phyloP scores from a whole-genome alignment of 352 stramenopile genomes.

The Globisporangium mamillatum region DNA sequence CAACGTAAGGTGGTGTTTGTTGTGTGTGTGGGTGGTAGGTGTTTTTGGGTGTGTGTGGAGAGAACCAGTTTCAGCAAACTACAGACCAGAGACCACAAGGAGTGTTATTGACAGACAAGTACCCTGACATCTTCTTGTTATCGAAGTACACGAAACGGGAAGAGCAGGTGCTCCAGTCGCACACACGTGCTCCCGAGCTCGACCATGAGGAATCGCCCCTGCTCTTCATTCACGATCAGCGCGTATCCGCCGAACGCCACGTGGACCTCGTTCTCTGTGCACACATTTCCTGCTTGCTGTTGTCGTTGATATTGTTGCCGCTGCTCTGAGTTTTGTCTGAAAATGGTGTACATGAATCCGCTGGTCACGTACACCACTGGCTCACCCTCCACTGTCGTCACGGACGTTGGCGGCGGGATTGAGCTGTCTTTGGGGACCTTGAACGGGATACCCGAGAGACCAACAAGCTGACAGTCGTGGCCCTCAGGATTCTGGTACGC shows the following conservation, averaged over 20 bases:
- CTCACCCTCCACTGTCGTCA: slow-evolving; percentile 4
- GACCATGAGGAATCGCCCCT: slow-evolving; percentile 13
- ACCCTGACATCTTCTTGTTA: neutral
- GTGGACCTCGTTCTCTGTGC: slow-evolving; percentile 1
- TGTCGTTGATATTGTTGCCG: neutral
- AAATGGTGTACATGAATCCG: slow-evolving; percentile 1
- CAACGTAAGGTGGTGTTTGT: too few relatives aligned
- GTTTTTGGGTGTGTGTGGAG: too few relatives aligned
- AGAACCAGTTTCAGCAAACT: neutral
- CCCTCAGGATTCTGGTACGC: slow-evolving; percentile 2
- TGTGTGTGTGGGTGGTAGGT: too few relatives aligned
- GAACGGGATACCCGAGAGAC: neutral
- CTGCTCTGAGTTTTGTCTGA: neutral
- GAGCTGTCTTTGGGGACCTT: neutral
- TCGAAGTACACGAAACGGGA: slow-evolving; percentile 7
- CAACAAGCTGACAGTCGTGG: neutral
- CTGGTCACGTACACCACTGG: slow-evolving; percentile 10
- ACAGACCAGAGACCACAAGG: neutral
- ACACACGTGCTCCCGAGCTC: slow-evolving; percentile 7
- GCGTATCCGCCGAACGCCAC: slow-evolving; percentile 8
- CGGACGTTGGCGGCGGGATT: neutral
- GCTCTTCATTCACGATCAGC: slow-evolving; percentile 7
- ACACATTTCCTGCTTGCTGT: neutral
- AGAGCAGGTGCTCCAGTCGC: slow-evolving; percentile 6
- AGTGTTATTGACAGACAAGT: neutral